A percentile compares a stretch with the other conserved stretches of the same genome.
Evolutionary conservation across 2,329 filamentous ascomycete genomes (phyloP).

Genomic region (Fusarium chuoi): DNA sequence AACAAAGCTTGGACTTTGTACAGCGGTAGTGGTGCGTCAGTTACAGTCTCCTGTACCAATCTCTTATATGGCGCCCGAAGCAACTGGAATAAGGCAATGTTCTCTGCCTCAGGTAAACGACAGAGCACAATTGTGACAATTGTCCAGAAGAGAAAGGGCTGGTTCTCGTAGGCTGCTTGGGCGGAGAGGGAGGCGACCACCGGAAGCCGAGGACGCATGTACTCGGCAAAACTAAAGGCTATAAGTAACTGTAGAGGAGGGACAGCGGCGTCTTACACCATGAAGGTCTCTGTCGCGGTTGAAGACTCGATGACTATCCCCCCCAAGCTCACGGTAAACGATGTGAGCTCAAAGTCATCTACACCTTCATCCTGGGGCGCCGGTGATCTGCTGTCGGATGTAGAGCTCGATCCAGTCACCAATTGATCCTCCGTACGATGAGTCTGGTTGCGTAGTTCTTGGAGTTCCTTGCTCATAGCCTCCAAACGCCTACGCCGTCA

Average conservation of each 20-base stretch:
- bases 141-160: slow-evolving; percentile 36
- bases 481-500: slow-evolving; percentile 15
- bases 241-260: rapidly evolving
- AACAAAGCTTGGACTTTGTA: slow-evolving; percentile 32
- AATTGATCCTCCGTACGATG: slow-evolving; percentile 12
- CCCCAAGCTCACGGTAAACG: neutral
- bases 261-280: neutral
- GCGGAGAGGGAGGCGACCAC: slow-evolving; percentile 14
- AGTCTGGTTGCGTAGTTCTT: slow-evolving; percentile 28
- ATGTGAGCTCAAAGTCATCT: slow-evolving; percentile 20
- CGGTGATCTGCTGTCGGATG: neutral
- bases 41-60: slow-evolving; percentile 15
- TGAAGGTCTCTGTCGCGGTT: slow-evolving; percentile 11
- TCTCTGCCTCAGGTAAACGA: neutral
- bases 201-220: slow-evolving; percentile 31
- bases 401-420: neutral
- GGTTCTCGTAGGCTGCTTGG: neutral
- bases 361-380: neutral
- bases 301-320: slow-evolving; percentile 6
- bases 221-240: slow-evolving; percentile 13
- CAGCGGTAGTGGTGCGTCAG: slow-evolving; percentile 22
- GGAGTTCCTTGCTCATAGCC: slow-evolving; percentile 34
- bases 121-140: slow-evolving; percentile 22
- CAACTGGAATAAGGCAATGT: neutral
- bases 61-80: slow-evolving; percentile 7